Conservation (phyloP, 139 green algal species). For the Closterium sp. region DNA sequence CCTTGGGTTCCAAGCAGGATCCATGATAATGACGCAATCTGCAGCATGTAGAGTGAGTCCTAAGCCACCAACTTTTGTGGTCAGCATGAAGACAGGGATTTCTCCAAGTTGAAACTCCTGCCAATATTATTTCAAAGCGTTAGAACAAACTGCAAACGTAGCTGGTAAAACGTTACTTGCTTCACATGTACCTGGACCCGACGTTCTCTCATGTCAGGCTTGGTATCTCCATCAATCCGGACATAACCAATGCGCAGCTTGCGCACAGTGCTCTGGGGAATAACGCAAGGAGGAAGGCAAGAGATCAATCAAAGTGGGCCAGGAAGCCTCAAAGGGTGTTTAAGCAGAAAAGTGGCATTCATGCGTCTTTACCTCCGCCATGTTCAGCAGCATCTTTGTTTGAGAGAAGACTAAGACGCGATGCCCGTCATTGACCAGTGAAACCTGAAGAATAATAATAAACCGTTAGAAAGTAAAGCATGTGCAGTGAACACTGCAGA, state of each 20-base stretch:
- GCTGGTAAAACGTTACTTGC: neutral
- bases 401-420: constrained; percentile 89
- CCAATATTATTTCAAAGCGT: too few relatives aligned
- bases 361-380: constrained; percentile 66
- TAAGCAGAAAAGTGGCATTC: neutral
- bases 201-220: constrained; percentile 59
- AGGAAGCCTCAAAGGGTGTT: neutral
- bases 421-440: constrained; percentile 73
- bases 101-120: neutral
- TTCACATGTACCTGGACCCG: constrained; percentile 23
- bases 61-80: constrained; percentile 81
- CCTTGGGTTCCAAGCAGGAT: constrained; percentile 72
- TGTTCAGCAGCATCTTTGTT: constrained; percentile 73
- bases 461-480: neutral
- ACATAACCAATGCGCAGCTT: constrained; percentile 79
- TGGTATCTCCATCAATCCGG: constrained; percentile 81
- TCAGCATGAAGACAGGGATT: constrained; percentile 87
- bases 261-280: constrained; percentile 78
- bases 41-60: constrained; percentile 92
- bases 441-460: constrained; percentile 50
- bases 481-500: neutral
- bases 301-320: constrained; percentile 63
- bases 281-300: constrained; percentile 74
- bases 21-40: constrained; percentile 83
- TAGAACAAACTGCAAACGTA: neutral